Evolutionary conservation across 1,284 basidiomycete genomes (phyloP).

Genomic region (Heterobasidion annosum): DNA sequence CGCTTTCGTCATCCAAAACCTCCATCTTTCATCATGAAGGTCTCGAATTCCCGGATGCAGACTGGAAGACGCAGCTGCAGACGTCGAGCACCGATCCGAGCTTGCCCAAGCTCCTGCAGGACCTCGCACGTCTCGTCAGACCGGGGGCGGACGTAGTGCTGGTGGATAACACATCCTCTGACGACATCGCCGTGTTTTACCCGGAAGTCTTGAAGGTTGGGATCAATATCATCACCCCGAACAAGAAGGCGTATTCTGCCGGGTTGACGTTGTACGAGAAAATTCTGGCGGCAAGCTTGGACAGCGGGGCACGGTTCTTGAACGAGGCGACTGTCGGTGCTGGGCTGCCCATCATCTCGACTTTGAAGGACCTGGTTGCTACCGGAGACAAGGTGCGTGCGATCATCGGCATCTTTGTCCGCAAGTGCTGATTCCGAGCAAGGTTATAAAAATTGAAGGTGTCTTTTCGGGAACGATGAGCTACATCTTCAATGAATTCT

Average conservation of each 20-base stretch:
- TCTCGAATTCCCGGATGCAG: slow-evolving; percentile 23
- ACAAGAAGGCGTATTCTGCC: slow-evolving; percentile 94
- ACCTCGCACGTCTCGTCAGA: slow-evolving; percentile 35
- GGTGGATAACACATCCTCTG: slow-evolving; percentile 92
- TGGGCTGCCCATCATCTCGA: slow-evolving; percentile 87
- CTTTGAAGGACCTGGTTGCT: slow-evolving; percentile 83
- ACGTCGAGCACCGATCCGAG: slow-evolving; percentile 32
- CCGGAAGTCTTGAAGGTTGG: slow-evolving; percentile 76
- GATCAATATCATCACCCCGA: slow-evolving; percentile 90
- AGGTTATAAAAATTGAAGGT: slow-evolving; percentile 76
- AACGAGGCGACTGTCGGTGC: slow-evolving; percentile 96
- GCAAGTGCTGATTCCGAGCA: slow-evolving; percentile 1
- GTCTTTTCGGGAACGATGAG: slow-evolving; percentile 94
- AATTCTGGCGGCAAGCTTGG: slow-evolving; percentile 50
- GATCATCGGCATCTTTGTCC: not conserved
- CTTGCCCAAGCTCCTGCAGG: slow-evolving; percentile 34
- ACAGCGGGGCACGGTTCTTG: slow-evolving; percentile 62
- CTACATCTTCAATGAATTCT: slow-evolving; percentile 99
- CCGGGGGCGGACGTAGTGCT: slow-evolving; percentile 60
- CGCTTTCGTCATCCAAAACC: slow-evolving; percentile 71
- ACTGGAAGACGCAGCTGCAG: slow-evolving; percentile 40
- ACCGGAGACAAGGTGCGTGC: slow-evolving; percentile 81
- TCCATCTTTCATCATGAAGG: slow-evolving; percentile 51
- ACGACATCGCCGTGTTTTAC: slow-evolving; percentile 78
- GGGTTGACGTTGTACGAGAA: slow-evolving; percentile 63